These are phyloP conservation scores for Helianthus tuberosus DNA, from an alignment of 129 eudicot species.

Conservation along the genomic window DNA sequence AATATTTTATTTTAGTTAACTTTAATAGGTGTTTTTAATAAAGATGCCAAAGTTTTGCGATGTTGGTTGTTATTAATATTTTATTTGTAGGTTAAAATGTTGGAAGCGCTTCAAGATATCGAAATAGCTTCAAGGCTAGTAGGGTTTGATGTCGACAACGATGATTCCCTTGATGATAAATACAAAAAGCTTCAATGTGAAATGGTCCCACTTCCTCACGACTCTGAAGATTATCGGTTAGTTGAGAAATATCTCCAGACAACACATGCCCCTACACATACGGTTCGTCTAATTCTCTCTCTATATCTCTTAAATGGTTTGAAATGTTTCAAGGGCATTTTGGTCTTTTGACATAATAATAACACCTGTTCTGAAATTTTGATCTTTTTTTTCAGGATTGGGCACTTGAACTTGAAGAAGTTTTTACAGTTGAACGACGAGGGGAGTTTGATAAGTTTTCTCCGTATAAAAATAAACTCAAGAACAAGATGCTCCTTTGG, in stretches of 20 bases:
- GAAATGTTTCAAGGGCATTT: slow-evolving; percentile 1
- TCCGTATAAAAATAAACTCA: slow-evolving; percentile 73
- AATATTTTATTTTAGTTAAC: neutral
- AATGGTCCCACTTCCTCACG: slow-evolving; percentile 83
- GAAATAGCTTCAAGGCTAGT: slow-evolving; percentile 96
- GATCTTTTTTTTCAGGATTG: slow-evolving; percentile 55
- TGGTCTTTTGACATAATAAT: slow-evolving; percentile 12
- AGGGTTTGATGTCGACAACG: slow-evolving; percentile 79
- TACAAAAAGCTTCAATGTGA: slow-evolving; percentile 86
- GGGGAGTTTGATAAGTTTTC: slow-evolving; percentile 87
- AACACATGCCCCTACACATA: slow-evolving; percentile 98
- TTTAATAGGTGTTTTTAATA: too few species aligned
- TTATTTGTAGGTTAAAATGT: slow-evolving; percentile 82
- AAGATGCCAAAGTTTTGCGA: too few species aligned
- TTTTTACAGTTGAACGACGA: slow-evolving; percentile 78
- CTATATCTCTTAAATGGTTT: neutral
- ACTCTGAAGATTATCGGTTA: slow-evolving; percentile 76
- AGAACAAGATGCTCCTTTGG: slow-evolving; percentile 99
- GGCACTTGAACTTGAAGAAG: slow-evolving; percentile 97
- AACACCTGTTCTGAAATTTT: slow-evolving; percentile 12
- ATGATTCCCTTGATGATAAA: slow-evolving; percentile 82
- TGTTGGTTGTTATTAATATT: neutral
- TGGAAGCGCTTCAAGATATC: slow-evolving; percentile 98
- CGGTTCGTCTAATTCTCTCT: slow-evolving; percentile 41
- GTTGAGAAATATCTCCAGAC: slow-evolving; percentile 89